phyloP scores from a whole-genome alignment of 2,329 filamentous ascomycete species.

The Tolypocladium pustulatum region DNA sequence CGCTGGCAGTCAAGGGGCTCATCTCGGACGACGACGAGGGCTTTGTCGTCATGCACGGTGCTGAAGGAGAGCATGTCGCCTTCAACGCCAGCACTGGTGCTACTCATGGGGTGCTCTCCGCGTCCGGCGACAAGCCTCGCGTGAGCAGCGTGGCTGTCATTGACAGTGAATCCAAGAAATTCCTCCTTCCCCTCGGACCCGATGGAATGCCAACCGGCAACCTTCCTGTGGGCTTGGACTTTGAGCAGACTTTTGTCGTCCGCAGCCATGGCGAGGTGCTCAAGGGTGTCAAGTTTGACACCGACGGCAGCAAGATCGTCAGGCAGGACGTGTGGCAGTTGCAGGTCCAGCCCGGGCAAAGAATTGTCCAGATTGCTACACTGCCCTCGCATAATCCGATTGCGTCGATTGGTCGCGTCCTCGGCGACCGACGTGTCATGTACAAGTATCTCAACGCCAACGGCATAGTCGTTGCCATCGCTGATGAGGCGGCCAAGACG shows the following conservation, averaged over 20 bases:
- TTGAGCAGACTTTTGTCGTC: slow-evolving; percentile 45
- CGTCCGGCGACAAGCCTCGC: background rate
- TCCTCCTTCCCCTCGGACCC: slow-evolving; percentile 41
- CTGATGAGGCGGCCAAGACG: slow-evolving; percentile 45
- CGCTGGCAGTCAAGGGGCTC: slow-evolving; percentile 60
- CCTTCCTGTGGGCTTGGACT: slow-evolving; percentile 33
- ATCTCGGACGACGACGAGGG: slow-evolving; percentile 47
- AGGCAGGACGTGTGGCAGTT: slow-evolving; percentile 62
- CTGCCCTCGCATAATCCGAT: slow-evolving; percentile 72
- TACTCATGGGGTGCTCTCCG: slow-evolving; percentile 27
- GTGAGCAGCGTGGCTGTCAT: slow-evolving; percentile 37
- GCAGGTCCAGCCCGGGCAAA: slow-evolving; percentile 52
- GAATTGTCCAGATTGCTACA: slow-evolving; percentile 56
- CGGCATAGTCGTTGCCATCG: slow-evolving; percentile 62
- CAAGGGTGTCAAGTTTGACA: slow-evolving; percentile 43
- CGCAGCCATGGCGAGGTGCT: slow-evolving; percentile 37
- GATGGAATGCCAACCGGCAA: slow-evolving; percentile 36
- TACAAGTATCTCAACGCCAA: slow-evolving; percentile 98
- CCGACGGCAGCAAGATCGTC: slow-evolving; percentile 27
- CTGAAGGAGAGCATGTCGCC: slow-evolving; percentile 52
- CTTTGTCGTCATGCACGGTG: slow-evolving; percentile 46
- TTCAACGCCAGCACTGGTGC: slow-evolving; percentile 43
- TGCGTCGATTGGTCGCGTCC: slow-evolving; percentile 87
- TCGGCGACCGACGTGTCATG: slow-evolving; percentile 83
- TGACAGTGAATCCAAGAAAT: slow-evolving; percentile 39